Conservation (phyloP, 345 rosid genomes). For the Rhizophora mangle region DNA sequence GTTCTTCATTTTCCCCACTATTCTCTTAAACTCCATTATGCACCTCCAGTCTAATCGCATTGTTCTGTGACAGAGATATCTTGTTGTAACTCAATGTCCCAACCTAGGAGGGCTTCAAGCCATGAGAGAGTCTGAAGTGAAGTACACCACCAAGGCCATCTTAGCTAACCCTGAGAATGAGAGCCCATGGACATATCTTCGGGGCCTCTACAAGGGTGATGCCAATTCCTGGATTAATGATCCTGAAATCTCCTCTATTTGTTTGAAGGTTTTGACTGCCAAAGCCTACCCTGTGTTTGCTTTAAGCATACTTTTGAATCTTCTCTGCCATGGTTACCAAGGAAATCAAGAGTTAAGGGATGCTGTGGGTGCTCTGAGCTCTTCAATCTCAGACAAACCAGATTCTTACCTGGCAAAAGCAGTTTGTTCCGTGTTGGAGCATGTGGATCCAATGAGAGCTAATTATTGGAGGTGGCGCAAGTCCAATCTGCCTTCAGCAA, state of each 20-base stretch:
- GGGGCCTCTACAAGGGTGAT: constrained; percentile 70
- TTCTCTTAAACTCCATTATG: neutral
- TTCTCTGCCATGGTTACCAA: constrained; percentile 57
- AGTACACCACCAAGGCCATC: constrained; percentile 60
- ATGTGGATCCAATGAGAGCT: constrained; percentile 63
- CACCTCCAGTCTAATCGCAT: neutral
- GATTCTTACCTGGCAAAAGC: constrained; percentile 45
- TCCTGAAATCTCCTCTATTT: constrained; percentile 53
- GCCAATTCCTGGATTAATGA: constrained; percentile 46
- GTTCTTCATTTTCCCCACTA: no score
- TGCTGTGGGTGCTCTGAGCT: constrained; percentile 47
- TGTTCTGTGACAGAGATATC: constrained; percentile 56
- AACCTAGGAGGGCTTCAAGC: constrained; percentile 60
- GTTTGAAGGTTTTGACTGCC: constrained; percentile 52
- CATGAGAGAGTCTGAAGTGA: constrained; percentile 75
- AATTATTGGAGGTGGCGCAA: constrained; percentile 83
- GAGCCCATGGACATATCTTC: constrained; percentile 87
- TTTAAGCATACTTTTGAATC: constrained; percentile 70
- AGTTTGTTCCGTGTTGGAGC: constrained; percentile 57
- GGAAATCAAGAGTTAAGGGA: constrained; percentile 60
- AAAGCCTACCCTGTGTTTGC: constrained; percentile 56
- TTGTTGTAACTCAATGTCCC: constrained; percentile 65
- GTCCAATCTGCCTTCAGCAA: constrained; percentile 38
- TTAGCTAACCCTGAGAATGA: constrained; percentile 60
- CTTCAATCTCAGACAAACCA: constrained; percentile 30